Evolutionary conservation across 2,329 filamentous ascomycete genomes (phyloP).

Genomic region (Trichoderma sp.): DNA sequence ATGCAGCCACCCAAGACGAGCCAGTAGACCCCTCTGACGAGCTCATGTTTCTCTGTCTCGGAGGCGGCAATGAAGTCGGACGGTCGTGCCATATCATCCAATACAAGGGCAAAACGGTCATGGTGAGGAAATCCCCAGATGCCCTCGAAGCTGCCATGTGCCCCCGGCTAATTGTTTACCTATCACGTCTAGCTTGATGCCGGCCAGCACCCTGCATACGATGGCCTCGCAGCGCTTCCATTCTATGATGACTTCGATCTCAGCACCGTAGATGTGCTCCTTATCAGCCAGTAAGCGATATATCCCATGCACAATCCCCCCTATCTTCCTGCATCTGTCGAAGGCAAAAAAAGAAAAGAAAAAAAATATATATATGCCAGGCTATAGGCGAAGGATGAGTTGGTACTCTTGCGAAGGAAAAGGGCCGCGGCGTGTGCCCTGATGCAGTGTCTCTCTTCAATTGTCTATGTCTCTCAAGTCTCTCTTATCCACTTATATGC

Average conservation of each 20-base stretch:
- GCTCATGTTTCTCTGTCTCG: slow-evolving; percentile 89
- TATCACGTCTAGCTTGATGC: slow-evolving; percentile 73
- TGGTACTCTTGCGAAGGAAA: slow-evolving; percentile 29
- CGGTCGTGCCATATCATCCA: slow-evolving; percentile 97
- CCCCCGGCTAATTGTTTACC: neutral
- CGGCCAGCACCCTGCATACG: slow-evolving; percentile 94
- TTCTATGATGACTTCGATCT: slow-evolving; percentile 99
- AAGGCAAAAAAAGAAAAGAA: neutral
- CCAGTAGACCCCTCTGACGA: slow-evolving; percentile 92
- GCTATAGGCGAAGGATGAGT: slow-evolving; percentile 32
- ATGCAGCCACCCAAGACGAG: slow-evolving; percentile 68
- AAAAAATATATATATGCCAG: slow-evolving; percentile 9
- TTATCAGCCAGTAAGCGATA: slow-evolving; percentile 94
- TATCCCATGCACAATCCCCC: slow-evolving; percentile 6
- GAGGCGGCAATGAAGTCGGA: slow-evolving; percentile 95
- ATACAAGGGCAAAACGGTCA: slow-evolving; percentile 99
- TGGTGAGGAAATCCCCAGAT: slow-evolving; percentile 61
- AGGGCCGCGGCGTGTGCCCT: slow-evolving; percentile 13
- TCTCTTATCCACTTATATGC: slow-evolving; percentile 37
- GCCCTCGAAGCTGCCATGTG: neutral
- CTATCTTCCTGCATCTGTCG: neutral
- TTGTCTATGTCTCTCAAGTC: slow-evolving; percentile 25
- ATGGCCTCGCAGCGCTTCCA: slow-evolving; percentile 87
- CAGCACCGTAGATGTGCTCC: slow-evolving; percentile 92
- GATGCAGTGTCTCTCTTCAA: slow-evolving; percentile 21